A percentile compares a stretch with the other conserved stretches of the same genome.
These are phyloP conservation scores for Chytriomyces sp. DNA, from an alignment of 192 early-diverging fungal species.

Conservation along the genomic window DNA sequence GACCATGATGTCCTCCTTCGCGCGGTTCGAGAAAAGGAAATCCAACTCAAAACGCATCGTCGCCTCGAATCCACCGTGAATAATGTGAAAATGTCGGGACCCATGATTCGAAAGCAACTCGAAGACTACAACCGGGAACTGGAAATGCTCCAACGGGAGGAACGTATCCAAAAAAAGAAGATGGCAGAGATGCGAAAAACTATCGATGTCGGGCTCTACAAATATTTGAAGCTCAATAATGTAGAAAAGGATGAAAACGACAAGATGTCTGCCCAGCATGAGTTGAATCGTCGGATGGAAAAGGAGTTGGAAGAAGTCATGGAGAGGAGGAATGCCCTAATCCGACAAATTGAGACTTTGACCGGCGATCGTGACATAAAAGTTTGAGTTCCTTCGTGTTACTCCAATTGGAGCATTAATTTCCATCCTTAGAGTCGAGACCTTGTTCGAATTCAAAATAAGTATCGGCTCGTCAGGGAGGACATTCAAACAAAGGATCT, in stretches of 20 bases:
- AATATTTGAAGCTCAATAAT: conserved; percentile 54
- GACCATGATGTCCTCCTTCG: conserved; percentile 62
- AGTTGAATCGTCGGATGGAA: conserved; percentile 52
- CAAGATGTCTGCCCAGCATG: conserved; percentile 38
- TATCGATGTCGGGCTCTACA: conserved; percentile 54
- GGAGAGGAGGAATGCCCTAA: conserved; percentile 18
- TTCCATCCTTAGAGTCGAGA: conserved; percentile 51
- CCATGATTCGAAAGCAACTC: conserved; percentile 52
- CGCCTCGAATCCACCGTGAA: conserved; percentile 59
- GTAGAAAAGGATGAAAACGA: conserved; percentile 55
- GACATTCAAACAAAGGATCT: conserved; percentile 54
- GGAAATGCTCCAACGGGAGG: conserved; percentile 46
- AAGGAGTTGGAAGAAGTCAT: conserved; percentile 51
- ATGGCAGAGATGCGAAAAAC: conserved; percentile 44
- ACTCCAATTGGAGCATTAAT: not conserved
- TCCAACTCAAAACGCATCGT: conserved; percentile 51
- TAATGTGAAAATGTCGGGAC: conserved; percentile 58
- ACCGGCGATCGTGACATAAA: conserved; percentile 56
- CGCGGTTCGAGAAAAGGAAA: conserved; percentile 61
- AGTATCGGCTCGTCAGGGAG: conserved; percentile 48
- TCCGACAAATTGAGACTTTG: conserved; percentile 43
- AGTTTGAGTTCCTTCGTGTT: conserved; percentile 32
- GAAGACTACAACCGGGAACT: conserved; percentile 44
- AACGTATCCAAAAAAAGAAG: conserved; percentile 39
- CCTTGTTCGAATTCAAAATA: conserved; percentile 54